Conservation (phyloP, 192 early-diverging fungal species). For the Linnemannia exigua region DNA sequence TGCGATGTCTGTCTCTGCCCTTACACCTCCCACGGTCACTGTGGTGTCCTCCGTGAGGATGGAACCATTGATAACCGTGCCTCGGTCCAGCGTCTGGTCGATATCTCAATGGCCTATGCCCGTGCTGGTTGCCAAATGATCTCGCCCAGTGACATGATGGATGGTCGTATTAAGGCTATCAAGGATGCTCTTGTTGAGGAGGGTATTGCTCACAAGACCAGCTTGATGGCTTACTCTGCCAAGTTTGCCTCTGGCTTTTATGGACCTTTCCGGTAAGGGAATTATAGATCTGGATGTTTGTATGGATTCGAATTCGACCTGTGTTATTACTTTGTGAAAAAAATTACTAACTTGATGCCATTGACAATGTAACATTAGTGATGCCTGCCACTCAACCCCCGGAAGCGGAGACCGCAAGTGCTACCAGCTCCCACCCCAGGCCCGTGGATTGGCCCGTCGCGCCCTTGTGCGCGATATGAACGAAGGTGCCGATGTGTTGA, state of each 20-base stretch:
- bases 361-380: slow-evolving; percentile 48
- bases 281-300: too few relatives aligned
- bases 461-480: slow-evolving; percentile 89
- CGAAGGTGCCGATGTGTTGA: slow-evolving; percentile 97
- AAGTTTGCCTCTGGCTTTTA: slow-evolving; percentile 98
- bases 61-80: slow-evolving; percentile 86
- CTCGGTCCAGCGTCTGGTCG: slow-evolving; percentile 83
- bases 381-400: slow-evolving; percentile 95
- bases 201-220: slow-evolving; percentile 82
- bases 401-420: slow-evolving; percentile 91
- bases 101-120: slow-evolving; percentile 90
- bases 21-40: slow-evolving; percentile 97
- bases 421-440: slow-evolving; percentile 93
- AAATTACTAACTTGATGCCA: neutral
- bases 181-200: slow-evolving; percentile 85
- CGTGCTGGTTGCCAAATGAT: slow-evolving; percentile 90
- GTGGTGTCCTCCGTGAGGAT: slow-evolving; percentile 85
- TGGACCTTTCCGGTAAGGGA: slow-evolving; percentile 92
- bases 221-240: slow-evolving; percentile 97
- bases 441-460: slow-evolving; percentile 91
- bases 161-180: slow-evolving; percentile 93
- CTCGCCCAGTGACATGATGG: slow-evolving; percentile 99
- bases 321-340: neutral
- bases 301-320: neutral
- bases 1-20: slow-evolving; percentile 98